Evolutionary conservation across 164 flowering plant species (phyloP).

Genomic region (Tetrastigma voinierianum): DNA sequence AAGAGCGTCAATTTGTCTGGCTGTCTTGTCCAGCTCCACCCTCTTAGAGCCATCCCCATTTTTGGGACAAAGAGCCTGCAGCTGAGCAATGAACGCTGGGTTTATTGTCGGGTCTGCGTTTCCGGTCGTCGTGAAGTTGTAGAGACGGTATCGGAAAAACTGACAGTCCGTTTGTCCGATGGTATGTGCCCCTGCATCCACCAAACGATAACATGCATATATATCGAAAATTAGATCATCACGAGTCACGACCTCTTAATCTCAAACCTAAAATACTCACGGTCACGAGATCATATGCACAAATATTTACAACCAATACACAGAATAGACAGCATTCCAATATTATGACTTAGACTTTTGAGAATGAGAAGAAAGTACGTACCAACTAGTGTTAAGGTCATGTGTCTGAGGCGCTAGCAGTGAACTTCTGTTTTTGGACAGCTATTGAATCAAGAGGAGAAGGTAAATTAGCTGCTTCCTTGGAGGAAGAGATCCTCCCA

Average conservation of each 20-base stretch:
- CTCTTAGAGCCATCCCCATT: conserved; percentile 50
- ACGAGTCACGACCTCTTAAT: too few species aligned
- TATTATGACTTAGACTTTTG: neutral
- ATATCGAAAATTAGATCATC: too few species aligned
- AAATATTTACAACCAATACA: too few species aligned
- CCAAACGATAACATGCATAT: neutral
- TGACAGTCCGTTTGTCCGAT: conserved; percentile 67
- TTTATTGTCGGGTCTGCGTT: conserved; percentile 64
- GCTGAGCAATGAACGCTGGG: conserved; percentile 35
- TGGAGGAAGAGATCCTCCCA: conserved; percentile 55
- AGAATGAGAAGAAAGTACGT: conserved; percentile 9
- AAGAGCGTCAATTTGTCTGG: conserved; percentile 54
- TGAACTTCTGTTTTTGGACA: conserved; percentile 61
- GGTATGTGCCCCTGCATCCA: conserved; percentile 78
- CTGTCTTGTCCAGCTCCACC: conserved; percentile 63
- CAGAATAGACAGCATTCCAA: too few species aligned
- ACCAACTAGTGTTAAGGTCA: conserved; percentile 78
- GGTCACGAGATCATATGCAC: too few species aligned
- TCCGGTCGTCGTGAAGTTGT: conserved; percentile 69
- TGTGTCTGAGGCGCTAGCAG: conserved; percentile 67
- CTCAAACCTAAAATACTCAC: too few species aligned
- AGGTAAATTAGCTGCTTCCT: conserved; percentile 57
- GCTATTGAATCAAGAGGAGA: conserved; percentile 53
- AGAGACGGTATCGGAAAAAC: conserved; percentile 62
- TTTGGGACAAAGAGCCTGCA: conserved; percentile 46